phyloP scores from a whole-genome alignment of 129 eudicot species.

The Ambrosia artemisiifolia region DNA sequence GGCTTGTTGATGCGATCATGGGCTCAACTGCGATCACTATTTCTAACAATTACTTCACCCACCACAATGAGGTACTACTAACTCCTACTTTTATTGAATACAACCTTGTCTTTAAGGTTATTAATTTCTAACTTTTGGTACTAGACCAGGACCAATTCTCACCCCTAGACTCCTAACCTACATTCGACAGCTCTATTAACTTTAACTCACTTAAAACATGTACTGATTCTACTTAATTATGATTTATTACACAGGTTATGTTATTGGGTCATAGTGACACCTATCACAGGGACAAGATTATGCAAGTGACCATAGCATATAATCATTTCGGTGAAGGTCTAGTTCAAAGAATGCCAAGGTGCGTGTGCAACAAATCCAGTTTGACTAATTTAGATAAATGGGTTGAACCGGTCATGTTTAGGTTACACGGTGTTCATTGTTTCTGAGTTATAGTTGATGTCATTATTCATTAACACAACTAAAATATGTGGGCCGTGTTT shows the following conservation, averaged over 20 bases:
- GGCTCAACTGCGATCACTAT: conserved; percentile 2
- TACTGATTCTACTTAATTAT: not conserved
- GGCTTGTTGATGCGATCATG: not conserved
- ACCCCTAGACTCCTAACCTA: not conserved
- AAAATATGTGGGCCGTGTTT: not conserved
- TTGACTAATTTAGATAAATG: too few relatives aligned
- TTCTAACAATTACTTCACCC: not conserved
- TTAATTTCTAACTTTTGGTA: not conserved
- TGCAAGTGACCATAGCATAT: not conserved
- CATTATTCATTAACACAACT: too few relatives aligned
- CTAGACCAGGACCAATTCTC: not conserved
- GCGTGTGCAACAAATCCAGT: too few relatives aligned
- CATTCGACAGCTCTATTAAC: not conserved
- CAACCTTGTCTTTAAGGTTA: too few relatives aligned
- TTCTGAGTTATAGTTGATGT: too few relatives aligned
- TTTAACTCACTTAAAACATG: not conserved
- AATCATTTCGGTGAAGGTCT: conserved; percentile 4
- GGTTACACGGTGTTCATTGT: too few relatives aligned
- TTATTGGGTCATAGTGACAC: conserved; percentile 10
- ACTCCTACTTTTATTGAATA: not conserved
- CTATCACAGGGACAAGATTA: not conserved
- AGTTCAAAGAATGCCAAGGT: conserved; percentile 4
- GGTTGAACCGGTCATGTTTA: too few relatives aligned
- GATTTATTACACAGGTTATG: conserved; percentile 1
- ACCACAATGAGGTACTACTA: not conserved